Base-by-base conservation (phyloP, 257 asterid species). In the Osmanthus fragrans region DNA sequence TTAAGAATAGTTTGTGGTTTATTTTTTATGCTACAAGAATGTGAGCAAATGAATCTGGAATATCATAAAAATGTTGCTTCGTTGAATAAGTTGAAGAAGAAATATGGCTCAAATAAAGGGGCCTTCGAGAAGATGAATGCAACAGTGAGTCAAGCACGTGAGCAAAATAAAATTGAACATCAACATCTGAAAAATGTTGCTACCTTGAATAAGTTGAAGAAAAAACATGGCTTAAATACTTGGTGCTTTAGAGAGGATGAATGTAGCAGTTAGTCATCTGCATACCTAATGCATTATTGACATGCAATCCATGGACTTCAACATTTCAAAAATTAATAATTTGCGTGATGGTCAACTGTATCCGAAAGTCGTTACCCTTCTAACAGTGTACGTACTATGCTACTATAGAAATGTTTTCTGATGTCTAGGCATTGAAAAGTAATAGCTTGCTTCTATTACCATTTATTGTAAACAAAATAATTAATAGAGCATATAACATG, bases 251-350 rank as follows among this genome's bases (percentile, higher is more conserved):
- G 99, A 76, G 99, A 90, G 92, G 87, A 92, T 87, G 97, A 93
- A 96, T 86, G 97, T 98, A 66, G 79, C 97, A 45, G 98, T 96
- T 21, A 96, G 99, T 87, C 99, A 93, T 82, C 83, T 93, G 86
- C 98, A 96, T 82, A 96, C 98, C 13, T 88, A 98, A 85, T 96
- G 92, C 87, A 96, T 96, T 70, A 97, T 96, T 9, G 98, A 93
- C 90, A 91, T 96, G 99, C 99, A 96, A 79, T 92, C 99, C 72
- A 95, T 95, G 99, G 99, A 95, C 87, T 93, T 97, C 73, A 95
- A 98, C 16, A 97, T 95, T 51, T 89, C 93, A 0, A 98, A 95
- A 84, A 93, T 95, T 76, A 95, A 93, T 79, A 87, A 92, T 67
- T 81, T 93, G 66, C 97, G 98, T 3, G 99, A 95, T 80, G 92